Evolutionary conservation across 129 eudicot species (phyloP).

Genomic region (Chrysanthemum makinoi): DNA sequence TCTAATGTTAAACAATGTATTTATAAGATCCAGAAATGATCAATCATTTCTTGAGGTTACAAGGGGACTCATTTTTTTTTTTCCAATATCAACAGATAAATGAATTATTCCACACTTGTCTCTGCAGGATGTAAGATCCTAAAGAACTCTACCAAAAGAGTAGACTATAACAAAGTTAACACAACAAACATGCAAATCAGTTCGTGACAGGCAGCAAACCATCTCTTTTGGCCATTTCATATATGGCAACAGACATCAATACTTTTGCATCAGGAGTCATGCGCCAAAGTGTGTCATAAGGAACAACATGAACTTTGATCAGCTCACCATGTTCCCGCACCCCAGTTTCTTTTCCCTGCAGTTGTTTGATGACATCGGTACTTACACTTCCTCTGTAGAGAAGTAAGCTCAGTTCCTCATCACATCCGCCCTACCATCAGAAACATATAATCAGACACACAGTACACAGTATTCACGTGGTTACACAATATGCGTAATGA

Average conservation of each 20-base stretch:
- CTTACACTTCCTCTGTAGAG: slow-evolving; percentile 70
- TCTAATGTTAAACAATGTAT: too few species aligned
- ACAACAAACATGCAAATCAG: slow-evolving; percentile 3
- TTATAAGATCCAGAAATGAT: too few species aligned
- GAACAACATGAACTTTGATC: slow-evolving; percentile 82
- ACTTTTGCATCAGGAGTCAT: slow-evolving; percentile 91
- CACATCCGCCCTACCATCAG: slow-evolving; percentile 64
- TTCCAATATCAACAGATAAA: too few species aligned
- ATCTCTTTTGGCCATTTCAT: slow-evolving; percentile 90
- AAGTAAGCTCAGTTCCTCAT: slow-evolving; percentile 86
- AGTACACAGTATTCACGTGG: neutral
- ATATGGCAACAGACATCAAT: slow-evolving; percentile 83
- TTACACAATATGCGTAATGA: neutral
- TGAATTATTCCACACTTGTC: too few species aligned
- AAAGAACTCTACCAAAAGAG: too few species aligned
- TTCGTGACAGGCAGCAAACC: slow-evolving; percentile 49
- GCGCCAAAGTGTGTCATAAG: slow-evolving; percentile 79
- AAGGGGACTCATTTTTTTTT: too few species aligned
- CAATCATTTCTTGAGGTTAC: too few species aligned
- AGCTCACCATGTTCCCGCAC: slow-evolving; percentile 87
- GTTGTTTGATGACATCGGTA: slow-evolving; percentile 58
- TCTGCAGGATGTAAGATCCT: too few species aligned
- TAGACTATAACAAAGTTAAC: neutral
- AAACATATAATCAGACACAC: neutral
- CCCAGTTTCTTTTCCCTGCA: slow-evolving; percentile 91